Conservation (phyloP, 768 basidiomycete genomes). For the Hemileccinum impolitum region DNA sequence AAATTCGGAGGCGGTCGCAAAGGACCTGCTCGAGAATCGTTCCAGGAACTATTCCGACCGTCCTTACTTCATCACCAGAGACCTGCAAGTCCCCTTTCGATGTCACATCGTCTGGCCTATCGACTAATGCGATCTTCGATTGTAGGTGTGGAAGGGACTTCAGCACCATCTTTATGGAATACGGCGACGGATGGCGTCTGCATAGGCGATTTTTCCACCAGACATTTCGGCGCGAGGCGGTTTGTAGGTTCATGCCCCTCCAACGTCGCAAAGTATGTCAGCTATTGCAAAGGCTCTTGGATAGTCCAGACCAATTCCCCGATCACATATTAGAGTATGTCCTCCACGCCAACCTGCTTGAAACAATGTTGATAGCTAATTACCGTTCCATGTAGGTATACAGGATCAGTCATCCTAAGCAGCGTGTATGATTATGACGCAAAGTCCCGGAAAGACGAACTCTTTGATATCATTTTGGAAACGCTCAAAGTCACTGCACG, state of each 20-base stretch:
- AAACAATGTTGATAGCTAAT: not conserved
- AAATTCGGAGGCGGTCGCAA: slow-evolving; percentile 40
- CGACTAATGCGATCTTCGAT: not conserved
- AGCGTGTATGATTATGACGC: slow-evolving; percentile 20
- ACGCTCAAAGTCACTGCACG: slow-evolving; percentile 2
- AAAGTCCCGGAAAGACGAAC: slow-evolving; percentile 11
- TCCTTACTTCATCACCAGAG: slow-evolving; percentile 29
- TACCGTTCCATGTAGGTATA: slow-evolving; percentile 9
- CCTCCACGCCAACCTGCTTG: not conserved
- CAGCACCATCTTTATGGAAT: slow-evolving; percentile 25
- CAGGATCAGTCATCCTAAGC: slow-evolving; percentile 18
- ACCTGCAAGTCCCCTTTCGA: slow-evolving; percentile 1
- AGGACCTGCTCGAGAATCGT: slow-evolving; percentile 47
- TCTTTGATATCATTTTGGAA: slow-evolving; percentile 7
- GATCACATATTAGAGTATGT: slow-evolving; percentile 34
- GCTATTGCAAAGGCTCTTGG: slow-evolving; percentile 32
- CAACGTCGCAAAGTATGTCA: slow-evolving; percentile 29
- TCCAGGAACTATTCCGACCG: slow-evolving; percentile 51
- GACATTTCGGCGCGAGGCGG: slow-evolving; percentile 20
- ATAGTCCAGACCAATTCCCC: slow-evolving; percentile 30
- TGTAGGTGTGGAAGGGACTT: slow-evolving; percentile 20
- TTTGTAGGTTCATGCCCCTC: slow-evolving; percentile 27
- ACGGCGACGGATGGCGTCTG: slow-evolving; percentile 33
- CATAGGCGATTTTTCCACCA: slow-evolving; percentile 30
- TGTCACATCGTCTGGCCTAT: not conserved